Evolutionary conservation across 23 red algal species (phyloP), one percentile per base, ranked within the genome.

Genomic region (Chondrus crispus): DNA sequence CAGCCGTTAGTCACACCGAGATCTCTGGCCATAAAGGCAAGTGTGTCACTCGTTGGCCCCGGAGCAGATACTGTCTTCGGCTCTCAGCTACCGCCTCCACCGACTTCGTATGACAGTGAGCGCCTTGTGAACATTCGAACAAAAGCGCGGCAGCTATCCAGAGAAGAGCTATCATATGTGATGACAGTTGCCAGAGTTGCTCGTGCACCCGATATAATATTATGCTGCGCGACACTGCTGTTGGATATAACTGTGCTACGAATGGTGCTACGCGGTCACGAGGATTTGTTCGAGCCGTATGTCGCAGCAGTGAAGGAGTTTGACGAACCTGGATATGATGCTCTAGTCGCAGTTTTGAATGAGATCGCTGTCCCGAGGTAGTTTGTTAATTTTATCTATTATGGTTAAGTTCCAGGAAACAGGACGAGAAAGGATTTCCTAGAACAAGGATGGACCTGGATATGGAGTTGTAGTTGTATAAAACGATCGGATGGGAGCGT

Each of bases 191-290:
- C 85, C 12, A 44, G 43, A 75, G 51, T 79, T 20, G 95, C 88
- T 37, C 62, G 89, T 13, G 88, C 76, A 19, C 77, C 68, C 29
- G 89, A 91, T 36, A 85, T 96, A 43, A 80, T 72, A 29, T 33
- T 96, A 29, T 69, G 85, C 52, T 88, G 81, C 63, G 95, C 81
- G n/a, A 93, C 88, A n/a, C 62, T 96, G 72, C 43, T 96, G 73
- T 74, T 96, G 43, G 80, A 92, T 46, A 91, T 86, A 32, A 53
- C 66, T 19, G 69, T 87, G 13, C 46, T 96, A 11, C 68, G 53
- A 62, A 81, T 69, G 42, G 70, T 88, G 8, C 78, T 96, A 3
- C 88, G 77, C 24, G 62, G 46, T 28, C 81, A 80, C 24, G 68
- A 77, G 38, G 78, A 85, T 32, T 54, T 86, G 50, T 88, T 85